These are phyloP conservation scores for Magnolia changhungtana DNA, from an alignment of 164 flowering plant species.

Conservation along the genomic window DNA sequence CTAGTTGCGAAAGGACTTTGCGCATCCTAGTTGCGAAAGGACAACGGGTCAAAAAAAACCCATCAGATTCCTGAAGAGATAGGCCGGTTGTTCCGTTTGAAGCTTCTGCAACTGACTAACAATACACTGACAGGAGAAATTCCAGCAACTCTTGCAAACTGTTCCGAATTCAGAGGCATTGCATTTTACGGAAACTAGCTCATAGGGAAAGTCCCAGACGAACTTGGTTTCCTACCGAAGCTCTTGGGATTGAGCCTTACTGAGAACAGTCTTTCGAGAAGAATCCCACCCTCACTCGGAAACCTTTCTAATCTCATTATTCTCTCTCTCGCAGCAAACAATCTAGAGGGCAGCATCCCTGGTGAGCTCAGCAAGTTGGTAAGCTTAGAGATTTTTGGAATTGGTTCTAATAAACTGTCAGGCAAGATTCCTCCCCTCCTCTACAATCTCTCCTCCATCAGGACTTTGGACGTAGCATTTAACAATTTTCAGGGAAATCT, in stretches of 20 bases:
- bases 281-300: conserved; percentile 6
- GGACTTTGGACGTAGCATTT: accelerated
- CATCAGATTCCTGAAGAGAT: conserved; percentile 12
- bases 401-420: neutral
- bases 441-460: neutral
- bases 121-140: neutral
- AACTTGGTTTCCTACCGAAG: neutral
- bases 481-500: neutral
- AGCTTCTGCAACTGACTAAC: neutral
- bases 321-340: neutral
- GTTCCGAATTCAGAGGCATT: neutral
- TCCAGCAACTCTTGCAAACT: neutral
- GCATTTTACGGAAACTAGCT: neutral
- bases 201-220: neutral
- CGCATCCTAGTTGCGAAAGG: no score
- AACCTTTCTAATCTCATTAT: neutral
- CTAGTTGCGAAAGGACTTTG: no score
- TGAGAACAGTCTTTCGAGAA: neutral
- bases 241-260: neutral
- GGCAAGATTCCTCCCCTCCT: neutral
- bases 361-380: neutral
- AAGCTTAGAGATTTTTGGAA: neutral
- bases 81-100: neutral
- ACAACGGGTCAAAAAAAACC: no score
- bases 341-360: neutral